A percentile compares a stretch with the other conserved stretches of the same genome.
phyloP scores from a whole-genome alignment of 345 rosid species.

The Firmiana major region DNA sequence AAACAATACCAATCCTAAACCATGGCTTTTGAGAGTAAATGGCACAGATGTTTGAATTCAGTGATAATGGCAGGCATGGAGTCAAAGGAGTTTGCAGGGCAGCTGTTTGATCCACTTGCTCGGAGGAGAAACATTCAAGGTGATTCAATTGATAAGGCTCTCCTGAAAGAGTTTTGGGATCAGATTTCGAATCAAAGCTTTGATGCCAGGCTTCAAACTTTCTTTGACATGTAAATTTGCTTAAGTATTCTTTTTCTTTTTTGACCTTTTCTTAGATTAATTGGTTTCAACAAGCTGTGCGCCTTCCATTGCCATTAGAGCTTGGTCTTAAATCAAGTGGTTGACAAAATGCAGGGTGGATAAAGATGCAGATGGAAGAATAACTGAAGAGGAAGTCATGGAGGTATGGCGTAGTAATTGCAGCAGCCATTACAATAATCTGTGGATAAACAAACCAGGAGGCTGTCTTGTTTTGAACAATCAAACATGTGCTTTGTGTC shows the following conservation, averaged over 20 bases:
- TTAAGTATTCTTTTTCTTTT: not conserved
- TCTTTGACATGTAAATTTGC: constrained; percentile 66
- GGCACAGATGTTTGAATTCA: not conserved
- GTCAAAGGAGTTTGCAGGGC: constrained; percentile 66
- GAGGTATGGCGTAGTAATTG: constrained; percentile 39
- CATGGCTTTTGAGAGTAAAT: not conserved
- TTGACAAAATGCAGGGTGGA: constrained; percentile 58
- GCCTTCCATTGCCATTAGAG: not conserved
- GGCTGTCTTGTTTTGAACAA: not conserved
- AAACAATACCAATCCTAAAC: not conserved
- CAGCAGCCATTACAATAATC: not conserved
- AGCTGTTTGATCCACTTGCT: constrained; percentile 64
- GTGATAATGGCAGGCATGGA: constrained; percentile 52
- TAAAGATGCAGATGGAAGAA: constrained; percentile 83
- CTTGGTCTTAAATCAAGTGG: not conserved
- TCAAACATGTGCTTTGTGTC: constrained; percentile 16
- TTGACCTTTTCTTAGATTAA: not conserved
- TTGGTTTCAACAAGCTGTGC: not conserved
- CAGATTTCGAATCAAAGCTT: constrained; percentile 72
- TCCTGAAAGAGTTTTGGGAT: constrained; percentile 67
- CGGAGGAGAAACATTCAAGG: constrained; percentile 47
- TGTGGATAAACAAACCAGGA: not conserved
- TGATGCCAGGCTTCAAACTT: constrained; percentile 68
- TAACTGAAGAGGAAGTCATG: constrained; percentile 65
- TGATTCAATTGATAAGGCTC: constrained; percentile 46